phyloP scores from a whole-genome alignment of 805 yeast genomes.

The Pachysolen tannophilus region DNA sequence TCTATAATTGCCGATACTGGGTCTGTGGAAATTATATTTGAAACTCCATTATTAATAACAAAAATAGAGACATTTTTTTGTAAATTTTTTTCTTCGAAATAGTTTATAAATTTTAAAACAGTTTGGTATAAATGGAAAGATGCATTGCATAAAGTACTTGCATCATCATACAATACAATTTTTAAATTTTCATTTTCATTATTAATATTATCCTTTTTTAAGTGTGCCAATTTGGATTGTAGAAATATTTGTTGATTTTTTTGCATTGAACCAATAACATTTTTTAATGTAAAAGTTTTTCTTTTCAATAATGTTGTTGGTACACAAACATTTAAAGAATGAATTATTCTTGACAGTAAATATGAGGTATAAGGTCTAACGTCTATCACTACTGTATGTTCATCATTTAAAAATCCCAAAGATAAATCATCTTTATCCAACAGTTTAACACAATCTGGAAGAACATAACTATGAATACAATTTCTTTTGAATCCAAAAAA shows the following conservation, averaged over 20 bases:
- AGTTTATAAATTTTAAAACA: slow-evolving; percentile 7
- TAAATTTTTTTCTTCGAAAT: background rate
- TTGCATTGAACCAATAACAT: slow-evolving; percentile 25
- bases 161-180: slow-evolving; percentile 27
- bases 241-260: slow-evolving; percentile 15
- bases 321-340: slow-evolving; percentile 30
- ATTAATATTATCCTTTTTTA: too few species aligned
- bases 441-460: background rate
- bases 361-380: slow-evolving; percentile 31
- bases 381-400: slow-evolving; percentile 19
- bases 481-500: slow-evolving; percentile 4
- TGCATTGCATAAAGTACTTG: slow-evolving; percentile 16
- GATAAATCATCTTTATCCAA: background rate
- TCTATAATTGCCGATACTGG: slow-evolving; percentile 1
- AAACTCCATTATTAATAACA: slow-evolving; percentile 6
- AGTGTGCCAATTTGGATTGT: slow-evolving; percentile 3
- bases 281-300: slow-evolving; percentile 24
- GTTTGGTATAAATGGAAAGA: slow-evolving; percentile 25
- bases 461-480: background rate
- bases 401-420: background rate
- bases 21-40: background rate
- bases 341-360: slow-evolving; percentile 21
- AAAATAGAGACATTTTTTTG: background rate
- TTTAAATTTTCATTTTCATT: slow-evolving; percentile 9
- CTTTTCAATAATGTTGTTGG: slow-evolving; percentile 37